These are phyloP conservation scores for Mycena latifolia DNA, from an alignment of 768 basidiomycete species.

Conservation along the genomic window DNA sequence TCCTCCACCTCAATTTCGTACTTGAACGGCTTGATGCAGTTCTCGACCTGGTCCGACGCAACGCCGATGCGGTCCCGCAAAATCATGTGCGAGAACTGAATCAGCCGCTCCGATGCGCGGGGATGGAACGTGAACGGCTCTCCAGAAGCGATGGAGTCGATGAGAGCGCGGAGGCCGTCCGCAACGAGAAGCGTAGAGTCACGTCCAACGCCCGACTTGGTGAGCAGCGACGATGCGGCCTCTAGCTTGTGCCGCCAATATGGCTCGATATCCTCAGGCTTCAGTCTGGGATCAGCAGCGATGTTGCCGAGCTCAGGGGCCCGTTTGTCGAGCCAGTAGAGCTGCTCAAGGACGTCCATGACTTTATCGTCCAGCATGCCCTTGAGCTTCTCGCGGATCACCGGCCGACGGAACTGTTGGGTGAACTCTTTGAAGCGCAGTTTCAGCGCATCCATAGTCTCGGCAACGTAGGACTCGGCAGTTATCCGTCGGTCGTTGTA, in stretches of 20 bases:
- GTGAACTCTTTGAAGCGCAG: constrained; percentile 89
- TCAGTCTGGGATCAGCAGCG: constrained; percentile 76
- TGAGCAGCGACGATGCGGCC: constrained; percentile 91
- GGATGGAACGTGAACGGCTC: constrained; percentile 97
- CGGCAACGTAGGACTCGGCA: constrained; percentile 97
- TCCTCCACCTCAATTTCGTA: constrained; percentile 97
- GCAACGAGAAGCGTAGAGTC: constrained; percentile 96
- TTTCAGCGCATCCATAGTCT: constrained; percentile 95
- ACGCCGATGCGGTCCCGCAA: constrained; percentile 92
- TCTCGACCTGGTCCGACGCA: constrained; percentile 99
- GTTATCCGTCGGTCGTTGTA: constrained; percentile 96
- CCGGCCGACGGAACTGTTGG: constrained; percentile 87
- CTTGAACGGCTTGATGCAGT: constrained; percentile 99
- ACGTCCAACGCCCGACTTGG: constrained; percentile 95
- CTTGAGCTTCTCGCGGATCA: constrained; percentile 91
- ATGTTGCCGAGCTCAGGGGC: constrained; percentile 79
- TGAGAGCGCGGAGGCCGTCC: constrained; percentile 89
- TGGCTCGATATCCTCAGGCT: constrained; percentile 82
- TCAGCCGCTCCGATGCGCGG: constrained; percentile 86
- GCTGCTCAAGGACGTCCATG: constrained; percentile 96
- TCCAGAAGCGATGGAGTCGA: constrained; percentile 88
- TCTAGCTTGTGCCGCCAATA: constrained; percentile 98
- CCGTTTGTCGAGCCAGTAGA: constrained; percentile 97
- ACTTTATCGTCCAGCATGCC: constrained; percentile 95
- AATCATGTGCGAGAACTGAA: constrained; percentile 93